These are phyloP conservation scores for Austroboletus niveus DNA, from an alignment of 1,284 basidiomycete genomes.

Conservation along the genomic window DNA sequence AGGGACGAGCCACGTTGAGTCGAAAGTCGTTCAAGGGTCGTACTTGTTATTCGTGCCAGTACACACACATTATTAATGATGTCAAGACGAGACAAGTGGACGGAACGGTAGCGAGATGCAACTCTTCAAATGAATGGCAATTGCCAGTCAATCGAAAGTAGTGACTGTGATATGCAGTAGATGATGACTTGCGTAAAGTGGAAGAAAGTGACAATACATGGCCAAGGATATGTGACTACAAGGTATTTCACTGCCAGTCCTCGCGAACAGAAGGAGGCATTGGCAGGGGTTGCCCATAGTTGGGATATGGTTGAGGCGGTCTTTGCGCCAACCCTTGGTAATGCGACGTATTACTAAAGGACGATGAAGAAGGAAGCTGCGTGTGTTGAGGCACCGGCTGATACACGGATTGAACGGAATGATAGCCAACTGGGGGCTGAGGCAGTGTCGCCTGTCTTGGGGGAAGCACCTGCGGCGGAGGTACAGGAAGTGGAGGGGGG, in stretches of 20 bases:
- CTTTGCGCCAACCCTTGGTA: slow-evolving; percentile 44
- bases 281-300: slow-evolving; percentile 29
- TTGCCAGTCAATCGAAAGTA: not conserved
- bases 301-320: slow-evolving; percentile 32
- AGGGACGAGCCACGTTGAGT: slow-evolving; percentile 10
- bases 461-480: slow-evolving; percentile 24
- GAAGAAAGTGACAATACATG: slow-evolving; percentile 12
- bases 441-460: slow-evolving; percentile 38
- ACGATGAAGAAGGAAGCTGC: slow-evolving; percentile 31
- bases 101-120: slow-evolving; percentile 13
- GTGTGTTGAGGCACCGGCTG: slow-evolving; percentile 29
- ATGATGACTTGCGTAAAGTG: slow-evolving; percentile 9
- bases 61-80: slow-evolving; percentile 7
- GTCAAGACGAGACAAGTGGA: slow-evolving; percentile 1
- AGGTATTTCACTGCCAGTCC: slow-evolving; percentile 25
- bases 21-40: slow-evolving; percentile 4
- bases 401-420: slow-evolving; percentile 34
- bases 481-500: slow-evolving; percentile 30
- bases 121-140: slow-evolving; percentile 15
- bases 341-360: slow-evolving; percentile 30
- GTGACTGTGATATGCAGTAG: no score
- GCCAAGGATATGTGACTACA: slow-evolving; percentile 10
- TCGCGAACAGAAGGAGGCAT: slow-evolving; percentile 21
- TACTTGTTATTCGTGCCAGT: slow-evolving; percentile 8
- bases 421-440: slow-evolving; percentile 37